Conservation (phyloP, 1,284 basidiomycete species). For the Ustilago cynodontis region DNA sequence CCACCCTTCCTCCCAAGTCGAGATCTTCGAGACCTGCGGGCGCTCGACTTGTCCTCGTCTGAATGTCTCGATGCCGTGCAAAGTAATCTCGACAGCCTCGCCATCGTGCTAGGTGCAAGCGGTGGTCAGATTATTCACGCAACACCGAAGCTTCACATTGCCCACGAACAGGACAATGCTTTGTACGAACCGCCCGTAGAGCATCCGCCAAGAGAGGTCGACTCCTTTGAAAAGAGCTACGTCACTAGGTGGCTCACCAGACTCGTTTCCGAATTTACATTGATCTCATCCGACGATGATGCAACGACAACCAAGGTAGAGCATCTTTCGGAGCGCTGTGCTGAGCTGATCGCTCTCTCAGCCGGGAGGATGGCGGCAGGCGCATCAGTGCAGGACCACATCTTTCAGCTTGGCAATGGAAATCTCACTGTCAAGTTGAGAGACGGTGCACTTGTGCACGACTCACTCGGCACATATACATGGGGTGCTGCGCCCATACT, state of each 20-base stretch:
- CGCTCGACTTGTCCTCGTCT: constrained; percentile 29
- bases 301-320: constrained; percentile 15
- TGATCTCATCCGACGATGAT: constrained; percentile 15
- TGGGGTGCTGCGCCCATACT: constrained; percentile 66
- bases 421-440: constrained; percentile 40
- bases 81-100: constrained; percentile 30
- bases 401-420: constrained; percentile 17
- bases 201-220: constrained; percentile 25
- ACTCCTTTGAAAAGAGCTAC: constrained; percentile 43
- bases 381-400: constrained; percentile 32
- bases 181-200: constrained; percentile 15
- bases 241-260: constrained; percentile 47
- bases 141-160: constrained; percentile 4
- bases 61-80: constrained; percentile 17
- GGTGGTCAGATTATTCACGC: constrained; percentile 31
- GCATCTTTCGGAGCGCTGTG: constrained; percentile 27
- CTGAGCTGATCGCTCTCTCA: constrained; percentile 46
- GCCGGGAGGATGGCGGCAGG: constrained; percentile 54
- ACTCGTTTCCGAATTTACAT: constrained; percentile 41
- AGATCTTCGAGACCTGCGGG: constrained; percentile 41
- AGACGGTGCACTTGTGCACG: constrained; percentile 56
- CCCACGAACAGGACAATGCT: background rate
- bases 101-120: constrained; percentile 33
- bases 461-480: constrained; percentile 62
- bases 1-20: constrained; percentile 50